A percentile compares a stretch with the other conserved stretches of the same genome.
These are phyloP conservation scores for Sphenostylis stenocarpa DNA, from an alignment of 306 rosid genomes.

Conservation along the genomic window DNA sequence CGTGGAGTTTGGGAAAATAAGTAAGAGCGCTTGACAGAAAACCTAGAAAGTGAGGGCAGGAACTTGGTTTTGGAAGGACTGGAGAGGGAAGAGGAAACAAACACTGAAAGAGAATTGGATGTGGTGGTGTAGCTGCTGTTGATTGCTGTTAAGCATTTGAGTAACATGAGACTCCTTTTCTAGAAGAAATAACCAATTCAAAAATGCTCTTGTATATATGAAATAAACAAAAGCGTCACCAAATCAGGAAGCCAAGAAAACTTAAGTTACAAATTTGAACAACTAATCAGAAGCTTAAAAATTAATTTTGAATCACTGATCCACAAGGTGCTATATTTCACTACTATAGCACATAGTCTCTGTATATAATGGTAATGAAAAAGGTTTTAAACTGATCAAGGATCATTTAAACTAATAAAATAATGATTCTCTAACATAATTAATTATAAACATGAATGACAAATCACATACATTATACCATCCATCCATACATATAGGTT, in stretches of 20 bases:
- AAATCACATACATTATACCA: background rate
- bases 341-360: background rate
- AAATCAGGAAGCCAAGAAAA: background rate
- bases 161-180: constrained; percentile 38
- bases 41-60: constrained; percentile 49
- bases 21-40: constrained; percentile 40
- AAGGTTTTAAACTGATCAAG: background rate
- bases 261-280: constrained; percentile 1
- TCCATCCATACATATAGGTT: background rate
- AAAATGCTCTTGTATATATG: constrained; percentile 2
- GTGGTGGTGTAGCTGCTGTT: constrained; percentile 41
- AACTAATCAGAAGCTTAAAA: background rate
- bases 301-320: background rate
- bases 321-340: background rate
- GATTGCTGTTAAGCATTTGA: constrained; percentile 50
- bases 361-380: background rate
- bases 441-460: background rate
- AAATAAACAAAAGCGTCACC: background rate
- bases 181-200: constrained; percentile 7
- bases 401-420: background rate
- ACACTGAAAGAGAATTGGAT: constrained; percentile 38
- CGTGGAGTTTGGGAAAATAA: constrained; percentile 44
- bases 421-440: background rate
- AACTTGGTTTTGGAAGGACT: constrained; percentile 41
- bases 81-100: constrained; percentile 37